Evolutionary conservation across 129 eudicot genomes (phyloP), one percentile per base, ranked within the genome.

Genomic region (Oenanthe sinensis): DNA sequence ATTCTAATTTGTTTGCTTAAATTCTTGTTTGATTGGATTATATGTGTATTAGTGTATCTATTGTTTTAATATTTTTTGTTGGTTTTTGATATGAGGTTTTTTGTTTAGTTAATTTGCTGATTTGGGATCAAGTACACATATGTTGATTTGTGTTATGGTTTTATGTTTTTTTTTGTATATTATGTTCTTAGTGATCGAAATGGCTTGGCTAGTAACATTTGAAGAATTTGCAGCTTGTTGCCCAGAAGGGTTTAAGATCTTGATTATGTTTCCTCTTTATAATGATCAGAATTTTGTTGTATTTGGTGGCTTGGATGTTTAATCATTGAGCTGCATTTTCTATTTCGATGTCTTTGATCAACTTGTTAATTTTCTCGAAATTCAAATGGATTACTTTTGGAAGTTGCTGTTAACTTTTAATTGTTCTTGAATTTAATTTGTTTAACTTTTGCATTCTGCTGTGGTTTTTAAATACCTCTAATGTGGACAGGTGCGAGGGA

Each of bases 241-340:
- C 4, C 30, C 33, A 24, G 4, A 20, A n/a, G 36, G 81, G 81
- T 68, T 45, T 67, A 28, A 62, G 52, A 62, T 85, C 82, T 77
- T 46, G 44, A 70, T 19, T 17, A 6, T 22, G n/a, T 79, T 36
- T 19, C 73, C 13, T 74, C 58, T 74, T 15, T 40, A 30, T 79
- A 65, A 33, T 72, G 62, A 71, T 39, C 82, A 84, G 79, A 67
- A 54, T 15, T 47, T 80, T 43, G n/a, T 79, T 19, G 36, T 22
- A 62, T 44, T 67, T 26, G 26, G 65, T 71, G 16, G 50, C 24
- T 71, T 71, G 28, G 50, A 19, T 42, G 12, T 40, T n/a, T 54
- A 44, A 15, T 42, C 36, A 42, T 8, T 20, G 76, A 40, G 33
- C 22, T 40, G 52, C 50, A 43, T 44, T 71, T 44, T 26, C 37